These are phyloP conservation scores for Lodderomyces metapsilosis DNA, from an alignment of 1,139 yeast species.

Conservation along the genomic window DNA sequence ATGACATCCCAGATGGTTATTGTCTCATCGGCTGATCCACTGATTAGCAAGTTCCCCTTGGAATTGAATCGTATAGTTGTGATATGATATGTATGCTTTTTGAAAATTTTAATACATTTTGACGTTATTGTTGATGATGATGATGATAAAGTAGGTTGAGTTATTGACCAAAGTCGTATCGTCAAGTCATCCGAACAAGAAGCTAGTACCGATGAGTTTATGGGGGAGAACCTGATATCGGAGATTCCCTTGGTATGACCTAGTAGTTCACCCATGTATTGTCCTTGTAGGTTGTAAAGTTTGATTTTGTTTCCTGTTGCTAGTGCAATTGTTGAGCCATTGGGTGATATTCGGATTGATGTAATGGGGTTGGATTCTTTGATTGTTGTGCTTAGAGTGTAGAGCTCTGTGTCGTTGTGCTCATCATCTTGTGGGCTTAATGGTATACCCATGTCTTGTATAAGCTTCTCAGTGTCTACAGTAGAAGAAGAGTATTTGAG, in stretches of 20 bases:
- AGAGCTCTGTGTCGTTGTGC: neutral
- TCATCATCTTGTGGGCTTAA: neutral
- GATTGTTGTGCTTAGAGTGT: neutral
- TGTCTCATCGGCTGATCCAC: constrained; percentile 90
- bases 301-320: constrained; percentile 35
- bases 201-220: constrained; percentile 67
- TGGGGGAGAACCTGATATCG: constrained; percentile 71
- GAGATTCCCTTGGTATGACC: constrained; percentile 75
- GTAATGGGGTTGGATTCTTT: constrained; percentile 7
- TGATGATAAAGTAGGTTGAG: constrained; percentile 14
- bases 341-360: constrained; percentile 51
- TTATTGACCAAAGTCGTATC: constrained; percentile 68
- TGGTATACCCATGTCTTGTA: constrained; percentile 5
- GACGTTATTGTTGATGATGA: constrained; percentile 36
- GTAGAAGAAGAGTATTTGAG: too few species aligned
- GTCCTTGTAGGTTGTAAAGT: constrained; percentile 22
- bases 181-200: constrained; percentile 88
- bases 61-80: constrained; percentile 68
- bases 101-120: constrained; percentile 56
- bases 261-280: constrained; percentile 33
- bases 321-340: constrained; percentile 62
- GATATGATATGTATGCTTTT: constrained; percentile 86
- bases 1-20: constrained; percentile 86
- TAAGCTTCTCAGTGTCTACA: too few species aligned
- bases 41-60: constrained; percentile 74